Evolutionary conservation across 1,284 basidiomycete species (phyloP).

Genomic region (Trichosporon coremiiforme): DNA sequence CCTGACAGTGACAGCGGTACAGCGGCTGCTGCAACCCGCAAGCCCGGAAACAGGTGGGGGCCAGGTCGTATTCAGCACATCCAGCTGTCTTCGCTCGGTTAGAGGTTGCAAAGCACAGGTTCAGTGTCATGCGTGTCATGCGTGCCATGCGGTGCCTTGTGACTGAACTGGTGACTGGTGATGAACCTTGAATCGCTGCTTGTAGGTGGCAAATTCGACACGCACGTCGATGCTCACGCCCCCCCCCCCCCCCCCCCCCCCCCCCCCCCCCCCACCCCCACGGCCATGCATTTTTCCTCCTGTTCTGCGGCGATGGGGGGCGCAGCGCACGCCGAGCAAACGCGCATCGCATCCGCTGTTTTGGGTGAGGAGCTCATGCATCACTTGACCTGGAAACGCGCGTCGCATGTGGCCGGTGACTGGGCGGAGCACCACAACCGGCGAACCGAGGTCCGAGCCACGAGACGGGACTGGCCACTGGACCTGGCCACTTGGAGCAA

Average conservation of each 20-base stretch:
- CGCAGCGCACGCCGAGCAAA: neutral
- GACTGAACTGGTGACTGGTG: slow-evolving; percentile 2
- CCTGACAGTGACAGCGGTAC: neutral
- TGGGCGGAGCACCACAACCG: slow-evolving; percentile 2
- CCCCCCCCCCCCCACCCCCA: too few relatives aligned
- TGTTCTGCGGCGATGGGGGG: neutral
- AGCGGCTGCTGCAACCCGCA: neutral
- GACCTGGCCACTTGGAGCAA: neutral
- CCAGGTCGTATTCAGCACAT: neutral
- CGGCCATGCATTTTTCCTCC: neutral
- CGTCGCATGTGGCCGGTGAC: neutral
- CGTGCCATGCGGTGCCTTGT: neutral
- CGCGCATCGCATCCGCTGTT: neutral
- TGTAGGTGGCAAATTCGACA: neutral
- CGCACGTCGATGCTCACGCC: too few relatives aligned
- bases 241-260: too few relatives aligned
- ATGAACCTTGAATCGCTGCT: neutral
- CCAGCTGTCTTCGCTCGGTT: too few relatives aligned
- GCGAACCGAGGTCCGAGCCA: slow-evolving; percentile 6
- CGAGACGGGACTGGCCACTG: slow-evolving; percentile 5
- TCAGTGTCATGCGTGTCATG: too few relatives aligned
- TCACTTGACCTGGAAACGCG: neutral
- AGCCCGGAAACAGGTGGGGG: neutral
- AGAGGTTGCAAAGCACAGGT: too few relatives aligned
- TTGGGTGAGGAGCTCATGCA: neutral